Base-by-base conservation (phyloP, 2,329 filamentous ascomycete species). In the Camillea tinctor region DNA sequence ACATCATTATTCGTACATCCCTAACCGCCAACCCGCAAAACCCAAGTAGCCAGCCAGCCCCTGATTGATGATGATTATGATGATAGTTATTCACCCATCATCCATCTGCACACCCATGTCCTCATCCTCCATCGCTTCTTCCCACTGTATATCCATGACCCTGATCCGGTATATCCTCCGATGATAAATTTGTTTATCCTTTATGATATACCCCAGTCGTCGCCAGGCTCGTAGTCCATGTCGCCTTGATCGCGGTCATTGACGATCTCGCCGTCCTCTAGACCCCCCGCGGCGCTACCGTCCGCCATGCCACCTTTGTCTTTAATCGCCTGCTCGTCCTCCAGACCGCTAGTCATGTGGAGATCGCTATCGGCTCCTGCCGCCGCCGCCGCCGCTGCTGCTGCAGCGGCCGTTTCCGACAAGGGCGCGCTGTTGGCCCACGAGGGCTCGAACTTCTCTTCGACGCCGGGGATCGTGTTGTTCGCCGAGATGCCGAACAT, bases 381-480 rank as follows among this genome's bases (percentile, higher is more conserved):
- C 26, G 24, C 24, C 24, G 26, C 49, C 23, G 54, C 49, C 24
- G 54, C 26, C 26, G 26, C 26, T 11, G 24, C 24, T 8, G 26
- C 49, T 24, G 54, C 49, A 6, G 61, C 58, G 21, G 63, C 63
- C 1, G 50, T 26, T 24, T 60, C 64, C 1, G 58, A 62, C 24
- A 64, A 67, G 1, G 71, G 71, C 11, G 66, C 63, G n/a, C 61
- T 68, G 36, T 69, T 74, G 20, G 78, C 80, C 91, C 91, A 94
- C 1, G 83, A 74, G 48, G 91, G 73, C 57, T 91, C 87, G 13
- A 92, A 79, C 52, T 83, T 83, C 50, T 84, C 87, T 1, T 81
- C 76, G 11, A 91, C 76, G 6, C 86, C 84, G 0, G 88, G 85
- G 49, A 93, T 84, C 20, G 82, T 76, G 50, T 81, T 81, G 52